phyloP scores from a whole-genome alignment of 2,329 filamentous ascomycete genomes.

The Xylaria multiplex region DNA sequence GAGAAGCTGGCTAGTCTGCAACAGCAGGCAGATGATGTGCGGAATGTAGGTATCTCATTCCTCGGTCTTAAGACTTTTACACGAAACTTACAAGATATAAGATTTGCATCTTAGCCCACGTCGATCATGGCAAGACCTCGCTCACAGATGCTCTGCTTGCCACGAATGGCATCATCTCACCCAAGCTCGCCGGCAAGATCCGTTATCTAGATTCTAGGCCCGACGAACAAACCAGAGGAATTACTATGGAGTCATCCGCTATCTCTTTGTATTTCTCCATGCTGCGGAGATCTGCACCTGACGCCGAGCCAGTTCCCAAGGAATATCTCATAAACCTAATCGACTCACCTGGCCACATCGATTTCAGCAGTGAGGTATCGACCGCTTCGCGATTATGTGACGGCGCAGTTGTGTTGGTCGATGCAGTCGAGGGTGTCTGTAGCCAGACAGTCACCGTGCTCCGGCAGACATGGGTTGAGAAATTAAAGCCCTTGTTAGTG shows the following conservation, averaged over 20 bases:
- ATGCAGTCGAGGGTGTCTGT: constrained; percentile 97
- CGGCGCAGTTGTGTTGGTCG: constrained; percentile 91
- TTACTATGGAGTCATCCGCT: constrained; percentile 99
- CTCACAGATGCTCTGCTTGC: constrained; percentile 95
- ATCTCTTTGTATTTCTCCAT: constrained; percentile 97
- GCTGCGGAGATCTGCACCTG: constrained; percentile 76
- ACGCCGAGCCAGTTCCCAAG: constrained; percentile 75
- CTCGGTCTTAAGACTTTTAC: constrained; percentile 43
- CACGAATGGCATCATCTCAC: constrained; percentile 99
- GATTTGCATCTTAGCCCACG: constrained; percentile 96
- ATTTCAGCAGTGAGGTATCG: constrained; percentile 98
- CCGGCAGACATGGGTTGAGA: constrained; percentile 93
- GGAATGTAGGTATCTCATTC: constrained; percentile 75
- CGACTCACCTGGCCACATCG: constrained; percentile 97
- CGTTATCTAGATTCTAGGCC: constrained; percentile 95
- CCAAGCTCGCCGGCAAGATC: constrained; percentile 96
- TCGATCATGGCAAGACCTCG: constrained; percentile 98
- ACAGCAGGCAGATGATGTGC: constrained; percentile 84
- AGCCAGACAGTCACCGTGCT: constrained; percentile 98
- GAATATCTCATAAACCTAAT: constrained; percentile 98
- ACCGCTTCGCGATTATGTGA: constrained; percentile 95
- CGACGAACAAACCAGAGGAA: constrained; percentile 94
- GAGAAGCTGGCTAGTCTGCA: constrained; percentile 93
- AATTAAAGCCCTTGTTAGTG: constrained; percentile 91
- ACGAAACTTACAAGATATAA: constrained; percentile 51